Base-by-base conservation (phyloP, 805 yeast genomes). In the Ogataea methylovora region DNA sequence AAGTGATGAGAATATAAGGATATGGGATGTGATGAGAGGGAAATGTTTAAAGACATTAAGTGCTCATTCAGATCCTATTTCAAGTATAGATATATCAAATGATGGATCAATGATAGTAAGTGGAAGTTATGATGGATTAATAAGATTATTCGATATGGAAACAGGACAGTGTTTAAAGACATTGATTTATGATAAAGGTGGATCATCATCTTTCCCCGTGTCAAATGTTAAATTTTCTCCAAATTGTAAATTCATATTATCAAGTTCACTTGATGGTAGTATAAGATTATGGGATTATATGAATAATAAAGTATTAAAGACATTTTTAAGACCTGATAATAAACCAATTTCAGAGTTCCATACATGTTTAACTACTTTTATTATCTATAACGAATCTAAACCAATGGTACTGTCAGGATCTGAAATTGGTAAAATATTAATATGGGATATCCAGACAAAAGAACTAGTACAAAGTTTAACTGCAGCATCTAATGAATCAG, bases 121-220 rank as follows among this genome's bases (percentile, higher is more conserved):
- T 41, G 92, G 94, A 0, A 81, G 95, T 13, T 82, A 80, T 53
- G 98, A 90, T 58, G 98, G 98, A 3, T 67, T 86, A 44, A 81
- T 90, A 18, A 66, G 98, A 32, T 62, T 90, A 13, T 90, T 94
- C 65, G 97, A 88, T 53, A 72, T 87, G 14, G 80, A 74, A 31
- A 71, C 94, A 0, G 97, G 97, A 4, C 95, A 87, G 45, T 90
- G 97, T 62, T 63, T 90, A 45, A 84, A 88, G 51, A 92, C 97
- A 0, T 58, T 90, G 44, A 85, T 88, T 24, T 84, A 79, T 49
- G 90, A 84, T 48, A 72, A 83, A 38, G 73, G 72, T 31, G 77
- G 81, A 25, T 6, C 10, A 20, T 79, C 84, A 2, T 73, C 83
- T 12, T 80, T 75, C 48, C 96, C 97, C 0, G 80, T 90, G 5